Percentiles rank a stretch among this genome's conserved stretches.
phyloP scores from a whole-genome alignment of 2,329 filamentous ascomycete species.

The Ilyonectria sp. region DNA sequence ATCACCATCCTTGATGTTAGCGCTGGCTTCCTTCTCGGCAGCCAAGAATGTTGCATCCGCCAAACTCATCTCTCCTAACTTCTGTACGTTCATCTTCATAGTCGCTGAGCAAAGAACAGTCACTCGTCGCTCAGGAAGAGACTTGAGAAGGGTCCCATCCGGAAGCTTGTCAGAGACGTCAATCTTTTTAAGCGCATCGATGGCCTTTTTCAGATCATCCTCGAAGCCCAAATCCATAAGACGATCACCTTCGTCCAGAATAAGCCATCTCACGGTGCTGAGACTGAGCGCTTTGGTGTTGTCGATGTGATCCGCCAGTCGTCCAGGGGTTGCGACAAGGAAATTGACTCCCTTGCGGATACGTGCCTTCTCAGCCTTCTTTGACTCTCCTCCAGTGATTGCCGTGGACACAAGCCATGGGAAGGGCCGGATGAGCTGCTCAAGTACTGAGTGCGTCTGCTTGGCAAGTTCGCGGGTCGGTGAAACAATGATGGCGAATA shows the following conservation, averaged over 20 bases:
- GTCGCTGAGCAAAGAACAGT: slow-evolving; percentile 97
- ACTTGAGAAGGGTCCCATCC: slow-evolving; percentile 70
- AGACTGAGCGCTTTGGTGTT: slow-evolving; percentile 93
- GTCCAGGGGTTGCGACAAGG: slow-evolving; percentile 92
- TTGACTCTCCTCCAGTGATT: slow-evolving; percentile 79
- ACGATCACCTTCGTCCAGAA: slow-evolving; percentile 97
- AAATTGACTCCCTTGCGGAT: slow-evolving; percentile 96
- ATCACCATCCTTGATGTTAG: slow-evolving; percentile 60
- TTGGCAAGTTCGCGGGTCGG: slow-evolving; percentile 95
- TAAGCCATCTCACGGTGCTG: slow-evolving; percentile 91
- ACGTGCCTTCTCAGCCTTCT: slow-evolving; percentile 90
- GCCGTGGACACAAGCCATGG: slow-evolving; percentile 96
- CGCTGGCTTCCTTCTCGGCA: slow-evolving; percentile 66
- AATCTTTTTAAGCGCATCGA: slow-evolving; percentile 81
- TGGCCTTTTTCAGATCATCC: slow-evolving; percentile 90
- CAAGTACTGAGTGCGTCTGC: slow-evolving; percentile 90
- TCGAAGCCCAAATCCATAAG: slow-evolving; percentile 99
- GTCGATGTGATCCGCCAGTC: slow-evolving; percentile 91
- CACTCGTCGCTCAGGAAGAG: slow-evolving; percentile 82
- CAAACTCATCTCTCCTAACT: slow-evolving; percentile 93
- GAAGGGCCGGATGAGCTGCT: slow-evolving; percentile 87
- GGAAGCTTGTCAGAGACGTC: slow-evolving; percentile 71
- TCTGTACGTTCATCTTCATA: slow-evolving; percentile 97
- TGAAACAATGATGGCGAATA: slow-evolving; percentile 95
- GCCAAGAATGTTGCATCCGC: slow-evolving; percentile 93